phyloP scores from a whole-genome alignment of 1,139 yeast genomes.

The Lodderomyces jiufengensis region DNA sequence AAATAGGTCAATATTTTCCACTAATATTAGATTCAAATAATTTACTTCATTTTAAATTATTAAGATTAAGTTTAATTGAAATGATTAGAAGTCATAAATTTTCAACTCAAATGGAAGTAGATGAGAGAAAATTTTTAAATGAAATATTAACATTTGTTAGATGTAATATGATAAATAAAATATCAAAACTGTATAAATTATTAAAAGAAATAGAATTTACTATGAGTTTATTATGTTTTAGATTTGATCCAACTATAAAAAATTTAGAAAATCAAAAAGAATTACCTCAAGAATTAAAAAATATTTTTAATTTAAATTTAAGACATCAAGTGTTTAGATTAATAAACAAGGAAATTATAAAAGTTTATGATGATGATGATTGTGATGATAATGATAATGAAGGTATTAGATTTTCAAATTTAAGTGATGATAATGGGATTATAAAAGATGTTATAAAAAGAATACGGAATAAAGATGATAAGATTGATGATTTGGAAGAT shows the following conservation, averaged over 20 bases:
- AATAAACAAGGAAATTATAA: constrained; percentile 50
- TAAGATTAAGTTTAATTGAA: constrained; percentile 59
- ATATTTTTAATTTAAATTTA: constrained; percentile 50
- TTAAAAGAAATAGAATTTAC: constrained; percentile 65
- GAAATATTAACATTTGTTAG: constrained; percentile 58
- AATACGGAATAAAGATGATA: not conserved
- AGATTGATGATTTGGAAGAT: not conserved
- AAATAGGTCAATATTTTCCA: constrained; percentile 50
- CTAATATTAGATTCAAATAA: constrained; percentile 52
- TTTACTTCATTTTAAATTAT: constrained; percentile 57
- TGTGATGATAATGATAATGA: constrained; percentile 12
- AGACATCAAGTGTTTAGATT: constrained; percentile 56
- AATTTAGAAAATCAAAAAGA: constrained; percentile 36
- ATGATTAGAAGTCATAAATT: constrained; percentile 54
- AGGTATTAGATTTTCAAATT: no score
- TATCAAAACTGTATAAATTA: constrained; percentile 47
- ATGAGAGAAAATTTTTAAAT: constrained; percentile 50
- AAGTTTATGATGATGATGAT: constrained; percentile 19
- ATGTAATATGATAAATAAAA: constrained; percentile 56
- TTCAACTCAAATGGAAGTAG: constrained; percentile 18
- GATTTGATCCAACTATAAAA: constrained; percentile 34
- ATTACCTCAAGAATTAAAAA: constrained; percentile 51
- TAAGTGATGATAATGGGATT: constrained; percentile 14
- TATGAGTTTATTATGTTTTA: constrained; percentile 65
- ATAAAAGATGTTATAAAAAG: constrained; percentile 12